Base-by-base conservation (phyloP, 1,284 basidiomycete species). In the Sporisorium sorghi region DNA sequence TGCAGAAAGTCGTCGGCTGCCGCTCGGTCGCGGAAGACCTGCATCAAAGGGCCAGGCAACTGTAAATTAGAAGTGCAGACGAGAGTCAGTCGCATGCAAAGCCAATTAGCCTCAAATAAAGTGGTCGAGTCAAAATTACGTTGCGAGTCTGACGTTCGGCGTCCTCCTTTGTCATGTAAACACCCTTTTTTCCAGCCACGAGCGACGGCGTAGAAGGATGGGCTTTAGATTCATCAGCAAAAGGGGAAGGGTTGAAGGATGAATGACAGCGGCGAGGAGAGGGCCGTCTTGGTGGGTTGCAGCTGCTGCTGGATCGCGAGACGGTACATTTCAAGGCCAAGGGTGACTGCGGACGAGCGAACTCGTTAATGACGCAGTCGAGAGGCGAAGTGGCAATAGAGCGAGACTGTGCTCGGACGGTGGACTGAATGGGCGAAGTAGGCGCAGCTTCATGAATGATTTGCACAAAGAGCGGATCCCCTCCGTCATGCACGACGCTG, bases 111-210 rank as follows among this genome's bases (percentile, higher is more conserved):
- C 21, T 9, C 15, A 52, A 42, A 42, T 47, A 21, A 24, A 47
- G 9, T 50, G 6, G n/a, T 19, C 26, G 10, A 17, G 28, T 23
- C 2, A 11, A 19, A 58, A 67, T 65, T 32, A 76, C 73, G 19
- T 73, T 68, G 39, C 62, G 54, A 40, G 61, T 63, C 39, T 78
- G 76, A 39, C 66, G 49, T 7, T 68, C 61, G 8, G 76, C 76
- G 15, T 78, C 69, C 2, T 63, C 65, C 37, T 58, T 65, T 15
- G 37, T 58, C 0, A 65, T 60, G 37, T 76, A 78, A 23, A 78
- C 53, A 19, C 76, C 76, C 19, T 63, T 78, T n/a, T 57, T 67
- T 72, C 76, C 76, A 78, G 8, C 76, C 76, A 12, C 73, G 66
- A 11, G 53, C 68, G n/a, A 78, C 69, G 7, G 62, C 68, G 40